Evolutionary conservation across 225 moss, liverwort and hornwort species (phyloP).

Genomic region (Pseudisothecium myosuroides): DNA sequence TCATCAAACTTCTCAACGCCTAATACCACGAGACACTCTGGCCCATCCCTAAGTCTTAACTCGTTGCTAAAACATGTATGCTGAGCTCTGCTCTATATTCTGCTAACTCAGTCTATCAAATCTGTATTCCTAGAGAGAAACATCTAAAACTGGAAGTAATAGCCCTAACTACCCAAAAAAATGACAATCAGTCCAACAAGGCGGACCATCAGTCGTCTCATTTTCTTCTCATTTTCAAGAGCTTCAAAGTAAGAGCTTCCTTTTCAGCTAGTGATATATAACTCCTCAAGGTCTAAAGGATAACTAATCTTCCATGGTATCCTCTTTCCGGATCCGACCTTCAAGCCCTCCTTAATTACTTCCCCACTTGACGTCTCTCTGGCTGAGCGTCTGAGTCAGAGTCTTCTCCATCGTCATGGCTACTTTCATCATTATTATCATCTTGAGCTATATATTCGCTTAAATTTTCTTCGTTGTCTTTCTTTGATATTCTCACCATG

Average conservation of each 20-base stretch:
- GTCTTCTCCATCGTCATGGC: background rate
- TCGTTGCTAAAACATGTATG: background rate
- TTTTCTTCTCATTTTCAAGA: conserved; percentile 50
- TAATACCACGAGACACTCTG: background rate
- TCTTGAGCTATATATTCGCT: conserved; percentile 15
- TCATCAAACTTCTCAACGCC: background rate
- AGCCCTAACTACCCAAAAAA: conserved; percentile 4
- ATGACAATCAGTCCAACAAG: background rate
- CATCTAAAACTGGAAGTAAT: background rate
- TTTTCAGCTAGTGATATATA: conserved; percentile 75
- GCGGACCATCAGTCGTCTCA: conserved; percentile 10
- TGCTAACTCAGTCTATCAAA: background rate
- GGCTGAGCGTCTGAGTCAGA: background rate
- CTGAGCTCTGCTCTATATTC: background rate
- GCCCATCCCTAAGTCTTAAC: background rate
- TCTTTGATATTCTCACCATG: conserved; percentile 26
- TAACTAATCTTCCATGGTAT: background rate
- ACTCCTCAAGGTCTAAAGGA: conserved; percentile 24
- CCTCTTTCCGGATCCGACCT: background rate
- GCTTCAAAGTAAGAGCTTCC: too few relatives aligned
- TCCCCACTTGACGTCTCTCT: background rate
- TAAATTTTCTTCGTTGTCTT: conserved; percentile 23
- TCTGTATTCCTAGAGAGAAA: background rate
- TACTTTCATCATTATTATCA: background rate
- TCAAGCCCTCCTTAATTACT: background rate